Evolutionary conservation across 495 filamentous ascomycete genomes (phyloP).

Genomic region (Mytilinidion resinicola): DNA sequence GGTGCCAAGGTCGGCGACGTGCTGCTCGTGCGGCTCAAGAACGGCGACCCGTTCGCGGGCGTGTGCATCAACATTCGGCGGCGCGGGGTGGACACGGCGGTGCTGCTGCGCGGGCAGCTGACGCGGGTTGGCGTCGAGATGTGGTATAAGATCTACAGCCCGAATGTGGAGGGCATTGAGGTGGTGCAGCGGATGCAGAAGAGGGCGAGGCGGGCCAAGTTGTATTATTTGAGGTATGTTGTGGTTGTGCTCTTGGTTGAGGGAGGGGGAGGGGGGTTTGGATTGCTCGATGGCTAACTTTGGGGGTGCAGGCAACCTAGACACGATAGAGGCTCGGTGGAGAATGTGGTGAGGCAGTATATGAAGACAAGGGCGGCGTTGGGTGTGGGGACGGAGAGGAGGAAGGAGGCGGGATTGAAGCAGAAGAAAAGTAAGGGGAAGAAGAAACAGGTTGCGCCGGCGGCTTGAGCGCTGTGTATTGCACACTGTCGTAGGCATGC

Average conservation of each 20-base stretch:
- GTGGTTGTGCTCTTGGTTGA: constrained; percentile 30
- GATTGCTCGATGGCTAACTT: background rate
- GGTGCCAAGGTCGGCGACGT: constrained; percentile 77
- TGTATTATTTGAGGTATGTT: constrained; percentile 81
- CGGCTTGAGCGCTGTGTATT: background rate
- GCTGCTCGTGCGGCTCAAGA: constrained; percentile 75
- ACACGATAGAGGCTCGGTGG: constrained; percentile 64
- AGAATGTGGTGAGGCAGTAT: constrained; percentile 65
- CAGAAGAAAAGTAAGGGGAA: constrained; percentile 29
- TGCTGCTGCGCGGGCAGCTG: constrained; percentile 77
- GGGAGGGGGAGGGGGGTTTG: background rate
- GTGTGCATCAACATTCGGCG: constrained; percentile 79
- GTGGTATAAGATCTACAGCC: constrained; percentile 91
- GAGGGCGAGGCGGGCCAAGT: constrained; percentile 77
- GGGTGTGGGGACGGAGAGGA: constrained; percentile 25
- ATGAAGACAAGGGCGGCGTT: constrained; percentile 53
- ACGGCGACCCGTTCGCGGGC: constrained; percentile 84
- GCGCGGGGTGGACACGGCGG: constrained; percentile 75
- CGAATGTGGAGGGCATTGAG: constrained; percentile 84
- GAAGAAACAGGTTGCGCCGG: constrained; percentile 11
- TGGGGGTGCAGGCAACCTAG: constrained; percentile 45
- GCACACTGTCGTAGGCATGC: background rate
- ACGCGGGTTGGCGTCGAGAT: constrained; percentile 88
- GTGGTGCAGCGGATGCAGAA: constrained; percentile 79
- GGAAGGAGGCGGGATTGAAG: constrained; percentile 16